Base-by-base conservation (phyloP, 306 rosid genomes). In the Macrotyloma uniflorum region DNA sequence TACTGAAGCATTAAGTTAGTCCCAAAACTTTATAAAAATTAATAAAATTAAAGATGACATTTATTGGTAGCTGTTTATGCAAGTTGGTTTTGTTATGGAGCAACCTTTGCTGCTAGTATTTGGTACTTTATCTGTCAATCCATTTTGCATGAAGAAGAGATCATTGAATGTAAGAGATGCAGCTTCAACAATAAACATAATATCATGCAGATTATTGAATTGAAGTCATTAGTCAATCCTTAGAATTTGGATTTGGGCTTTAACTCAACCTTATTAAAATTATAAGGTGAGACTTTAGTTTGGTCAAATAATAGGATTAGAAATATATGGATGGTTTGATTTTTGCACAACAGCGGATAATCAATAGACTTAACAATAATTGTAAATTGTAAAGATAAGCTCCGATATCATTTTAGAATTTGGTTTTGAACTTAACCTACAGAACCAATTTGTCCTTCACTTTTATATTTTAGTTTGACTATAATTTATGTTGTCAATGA, bases 41-140 rank as follows among this genome's bases (percentile, higher is more conserved):
- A 46, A 69, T 65, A 5, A 1, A 32, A 38, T 23, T 2, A 3
- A 26, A 38, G 9, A 3, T 22, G 6, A 33, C 26, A 13, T 32
- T 78, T 30, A 18, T 8, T 59, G 23, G 15, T 68, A 14, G 43
- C 43, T 73, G 57, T 24, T 73, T 71, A 15, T 72, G 38, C 50
- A 32, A 35, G 50, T 3, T 54, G 35, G 51, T 66, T 67, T 51
- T 32, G 50, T 15, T 33, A 18, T 22, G 74, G 46, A 51, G 23
- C 77, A 67, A 77, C 6, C 57, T 24, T 53, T 53, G 74, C 46
- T 24, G n/a, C n/a, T 28, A 28, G 46, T 26, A 54, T 19, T 77
- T 40, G 68, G 4, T 19, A 46, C 36, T 46, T 35, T 5, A 46
- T 16, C 16, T 16, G 66, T 51, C 64, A 36, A 24, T 66, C 54